Base-by-base conservation (phyloP, 768 basidiomycete genomes). In the Peribolospora baueri region DNA sequence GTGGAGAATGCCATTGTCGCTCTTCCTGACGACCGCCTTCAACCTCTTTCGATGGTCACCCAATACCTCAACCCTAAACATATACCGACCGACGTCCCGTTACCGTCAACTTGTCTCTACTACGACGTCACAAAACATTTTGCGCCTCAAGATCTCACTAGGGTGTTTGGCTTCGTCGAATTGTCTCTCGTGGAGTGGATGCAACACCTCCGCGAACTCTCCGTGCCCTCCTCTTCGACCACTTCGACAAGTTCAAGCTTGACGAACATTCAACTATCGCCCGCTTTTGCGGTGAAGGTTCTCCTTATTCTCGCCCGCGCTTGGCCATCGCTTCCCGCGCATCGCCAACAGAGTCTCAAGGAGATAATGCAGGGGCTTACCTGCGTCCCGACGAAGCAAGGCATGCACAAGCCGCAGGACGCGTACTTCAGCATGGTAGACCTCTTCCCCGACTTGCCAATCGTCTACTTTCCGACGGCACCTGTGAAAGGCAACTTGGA, bases 391-490 rank as follows among this genome's bases (percentile, higher is more conserved):
- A 84, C 81, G 7, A 76, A 75, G 25, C 69, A 67, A 11, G 91
- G 91, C 5, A 74, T 90, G 70, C 79, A 76, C 57, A 62, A 67
- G 45, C 84, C 90, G 0, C 68, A 69, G 6, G 76, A 85, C 56
- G 65, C 68, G n/a, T 63, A 64, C 68, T 90, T 93, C 64, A 70
- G 81, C 8, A 85, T 77, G 57, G 85, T 81, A 47, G 78, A 84
- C 62, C 71, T 95, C 48, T 95, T 98, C 65, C 74, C 76, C n/a
- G 90, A 97, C 65, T 48, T 63, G 2, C 79, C 90, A 0, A 75
- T 85, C 47, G 78, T 88, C 5, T 74, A 70, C 2, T 69, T 93
- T 48, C 75, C 84, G 1, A 82, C 5, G 77, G 76, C 2, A 61
- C 50, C 54, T 0, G 70, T 88, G 60, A 86, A 82, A 64, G 80